phyloP scores from a whole-genome alignment of 2,329 filamentous ascomycete genomes.

The Metarhizium anisopliae region DNA sequence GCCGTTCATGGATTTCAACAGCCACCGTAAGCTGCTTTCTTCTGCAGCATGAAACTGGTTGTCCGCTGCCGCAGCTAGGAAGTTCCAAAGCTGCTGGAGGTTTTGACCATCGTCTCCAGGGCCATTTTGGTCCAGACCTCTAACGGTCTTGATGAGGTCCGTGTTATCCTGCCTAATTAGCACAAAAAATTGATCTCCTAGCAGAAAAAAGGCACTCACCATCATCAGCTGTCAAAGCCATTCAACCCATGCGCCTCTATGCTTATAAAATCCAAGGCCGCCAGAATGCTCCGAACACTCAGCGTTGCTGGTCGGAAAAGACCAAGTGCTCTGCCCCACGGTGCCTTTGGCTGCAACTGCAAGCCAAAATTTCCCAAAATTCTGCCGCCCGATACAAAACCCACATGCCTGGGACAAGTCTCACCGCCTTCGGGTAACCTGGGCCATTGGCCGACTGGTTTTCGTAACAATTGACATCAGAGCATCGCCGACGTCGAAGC shows the following conservation, averaged over 20 bases:
- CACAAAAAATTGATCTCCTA: not conserved
- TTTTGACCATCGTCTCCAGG: constrained; percentile 35
- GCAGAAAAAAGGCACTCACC: not conserved
- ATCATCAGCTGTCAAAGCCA: not conserved
- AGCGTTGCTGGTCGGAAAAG: not conserved
- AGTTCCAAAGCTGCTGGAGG: constrained; percentile 39
- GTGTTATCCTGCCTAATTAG: constrained; percentile 17
- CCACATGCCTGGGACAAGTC: constrained; percentile 8
- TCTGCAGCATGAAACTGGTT: constrained; percentile 43
- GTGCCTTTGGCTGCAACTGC: not conserved
- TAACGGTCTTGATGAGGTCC: constrained; percentile 41
- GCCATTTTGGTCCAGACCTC: constrained; percentile 45
- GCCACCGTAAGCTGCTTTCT: constrained; percentile 50
- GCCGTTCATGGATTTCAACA: constrained; percentile 53
- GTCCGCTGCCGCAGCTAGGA: constrained; percentile 32
- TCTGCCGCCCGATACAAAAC: constrained; percentile 33
- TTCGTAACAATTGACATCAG: constrained; percentile 29
- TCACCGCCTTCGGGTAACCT: constrained; percentile 36
- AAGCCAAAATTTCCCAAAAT: constrained; percentile 34
- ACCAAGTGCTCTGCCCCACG: not conserved
- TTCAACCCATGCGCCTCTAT: not conserved
- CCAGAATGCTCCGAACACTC: not conserved
- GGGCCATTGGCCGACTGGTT: constrained; percentile 27
- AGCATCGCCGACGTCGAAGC: constrained; percentile 17
- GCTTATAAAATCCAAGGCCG: not conserved